Base-by-base conservation (phyloP, 1,139 yeast species). In the Lodderomyces metapsilosis region DNA sequence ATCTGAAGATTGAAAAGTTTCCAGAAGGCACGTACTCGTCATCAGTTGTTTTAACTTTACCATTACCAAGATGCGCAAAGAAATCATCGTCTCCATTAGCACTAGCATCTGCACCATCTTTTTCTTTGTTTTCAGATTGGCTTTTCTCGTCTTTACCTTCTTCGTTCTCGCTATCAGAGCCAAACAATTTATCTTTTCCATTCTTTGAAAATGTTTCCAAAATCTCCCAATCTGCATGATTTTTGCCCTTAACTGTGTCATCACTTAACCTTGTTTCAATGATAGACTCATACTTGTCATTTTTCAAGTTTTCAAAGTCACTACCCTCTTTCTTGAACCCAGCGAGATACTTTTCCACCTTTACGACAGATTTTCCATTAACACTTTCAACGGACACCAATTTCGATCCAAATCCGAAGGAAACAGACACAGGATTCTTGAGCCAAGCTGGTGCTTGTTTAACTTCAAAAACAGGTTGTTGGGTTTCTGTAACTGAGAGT, bases 351-450 rank as follows among this genome's bases (percentile, higher is more conserved):
- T 77, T 80, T 27, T 72, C 60, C 43, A 88, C 72, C 12, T 63
- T 59, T 13, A 88, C 71, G 11, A 68, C 57, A 10, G 78, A 68
- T 24, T 71, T 61, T 33, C 73, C 74, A 22, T 65, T 65, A 7
- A 66, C 62, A 37, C 58, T 64, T 27, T 71, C 68, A 23, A 88
- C 80, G 8, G 74, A 62, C 6, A 86, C 95, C 37, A 92, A 63
- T 64, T 87, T 88, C 34, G 96, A 95, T 43, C 98, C 98, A 66
- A 89, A 92, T 0, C 96, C 98, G 70, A 94, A 94, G 4, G 82
- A 71, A 8, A 84, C 96, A 37, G 84, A 73, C 3, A 78, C 71
- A n/a, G 89, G 89, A 49, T 84, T 74, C 49, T 78, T 78, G 48
- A 88, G 77, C 98, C 98, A 94, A 44, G 68, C 61, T 34, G 99